Percentiles rank a stretch among this genome's conserved stretches.
Conservation (phyloP, 306 rosid species). For the Fragaria ananassa region DNA sequence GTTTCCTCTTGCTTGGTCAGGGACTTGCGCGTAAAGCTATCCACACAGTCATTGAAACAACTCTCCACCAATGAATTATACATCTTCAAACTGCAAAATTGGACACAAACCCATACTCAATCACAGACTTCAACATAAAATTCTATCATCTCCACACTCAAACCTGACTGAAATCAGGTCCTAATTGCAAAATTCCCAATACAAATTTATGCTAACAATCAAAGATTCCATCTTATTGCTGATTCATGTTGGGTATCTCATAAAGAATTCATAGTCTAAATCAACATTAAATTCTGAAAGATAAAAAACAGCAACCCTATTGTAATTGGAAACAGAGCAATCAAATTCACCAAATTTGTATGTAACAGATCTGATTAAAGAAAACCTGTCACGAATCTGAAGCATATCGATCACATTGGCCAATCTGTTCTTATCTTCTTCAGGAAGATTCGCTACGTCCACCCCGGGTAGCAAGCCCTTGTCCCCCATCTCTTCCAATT, state of each 20-base stretch:
- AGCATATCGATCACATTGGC: constrained; percentile 51
- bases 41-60: constrained; percentile 47
- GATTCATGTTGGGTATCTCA: not conserved
- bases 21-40: constrained; percentile 44
- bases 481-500: constrained; percentile 44
- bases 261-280: not conserved
- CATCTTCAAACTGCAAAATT: constrained; percentile 45
- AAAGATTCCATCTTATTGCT: not conserved
- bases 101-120: not conserved
- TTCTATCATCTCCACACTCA: not conserved
- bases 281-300: not conserved
- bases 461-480: constrained; percentile 40
- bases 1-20: constrained; percentile 53
- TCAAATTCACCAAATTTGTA: not conserved
- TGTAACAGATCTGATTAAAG: not conserved
- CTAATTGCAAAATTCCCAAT: not conserved
- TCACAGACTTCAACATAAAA: not conserved
- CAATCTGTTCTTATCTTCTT: constrained; percentile 60
- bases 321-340: not conserved
- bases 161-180: not conserved
- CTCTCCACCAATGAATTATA: constrained; percentile 57
- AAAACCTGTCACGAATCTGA: constrained; percentile 76
- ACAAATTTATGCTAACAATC: not conserved
- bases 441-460: constrained; percentile 50
- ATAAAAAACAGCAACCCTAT: not conserved